Evolutionary conservation across 2,329 filamentous ascomycete genomes (phyloP).

Genomic region (Leptodontidium sp.): DNA sequence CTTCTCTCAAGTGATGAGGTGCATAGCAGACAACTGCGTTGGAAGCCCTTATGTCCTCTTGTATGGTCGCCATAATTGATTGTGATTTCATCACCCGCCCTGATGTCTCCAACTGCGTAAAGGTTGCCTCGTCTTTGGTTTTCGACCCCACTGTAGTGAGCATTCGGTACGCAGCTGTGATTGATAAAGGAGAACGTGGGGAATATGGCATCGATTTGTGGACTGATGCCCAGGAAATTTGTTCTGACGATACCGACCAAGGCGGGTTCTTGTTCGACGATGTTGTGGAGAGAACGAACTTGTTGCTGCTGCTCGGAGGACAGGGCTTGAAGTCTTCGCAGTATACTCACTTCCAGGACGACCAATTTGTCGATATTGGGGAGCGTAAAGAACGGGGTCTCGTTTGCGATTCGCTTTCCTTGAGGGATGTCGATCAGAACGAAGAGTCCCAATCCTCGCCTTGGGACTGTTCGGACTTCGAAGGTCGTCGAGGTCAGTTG

Average conservation of each 20-base stretch:
- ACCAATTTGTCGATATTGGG: neutral
- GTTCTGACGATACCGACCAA: neutral
- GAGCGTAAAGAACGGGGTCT: neutral
- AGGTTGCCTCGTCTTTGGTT: neutral
- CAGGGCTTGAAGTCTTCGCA: neutral
- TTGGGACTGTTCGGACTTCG: neutral
- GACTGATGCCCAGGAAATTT: neutral
- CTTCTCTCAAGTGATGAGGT: neutral
- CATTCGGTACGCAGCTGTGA: neutral
- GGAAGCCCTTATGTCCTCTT: neutral
- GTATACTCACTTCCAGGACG: neutral
- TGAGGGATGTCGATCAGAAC: neutral
- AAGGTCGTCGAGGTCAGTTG: neutral
- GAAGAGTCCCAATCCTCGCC: neutral
- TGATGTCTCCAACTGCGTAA: neutral
- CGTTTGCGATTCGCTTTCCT: neutral
- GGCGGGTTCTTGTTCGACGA: neutral
- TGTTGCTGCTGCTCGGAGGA: neutral
- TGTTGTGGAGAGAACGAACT: neutral
- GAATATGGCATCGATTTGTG: neutral
- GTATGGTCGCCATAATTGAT: neutral
- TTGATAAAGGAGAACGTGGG: neutral
- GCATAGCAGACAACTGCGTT: neutral
- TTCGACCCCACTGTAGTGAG: neutral
- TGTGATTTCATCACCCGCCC: neutral